Conservation (phyloP, 805 yeast genomes). For the Helenozyma baotianmanensis region DNA sequence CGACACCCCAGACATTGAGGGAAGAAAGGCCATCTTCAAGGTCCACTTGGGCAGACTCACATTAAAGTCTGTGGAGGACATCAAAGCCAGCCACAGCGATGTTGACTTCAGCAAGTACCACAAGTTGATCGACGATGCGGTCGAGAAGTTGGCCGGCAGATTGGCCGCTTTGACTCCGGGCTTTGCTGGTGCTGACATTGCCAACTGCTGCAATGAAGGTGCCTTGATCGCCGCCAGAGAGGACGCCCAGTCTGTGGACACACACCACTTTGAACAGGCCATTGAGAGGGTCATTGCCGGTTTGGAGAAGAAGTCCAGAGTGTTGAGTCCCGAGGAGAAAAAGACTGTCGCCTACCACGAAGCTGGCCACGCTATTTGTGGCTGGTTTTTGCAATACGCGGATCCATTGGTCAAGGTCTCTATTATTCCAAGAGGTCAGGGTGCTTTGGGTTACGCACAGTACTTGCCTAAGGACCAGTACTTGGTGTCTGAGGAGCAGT, state of each 20-base stretch:
- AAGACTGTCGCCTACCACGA: constrained; percentile 94
- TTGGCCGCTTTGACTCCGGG: constrained; percentile 97
- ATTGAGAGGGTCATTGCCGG: constrained; percentile 98
- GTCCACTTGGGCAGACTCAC: constrained; percentile 79
- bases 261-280: constrained; percentile 87
- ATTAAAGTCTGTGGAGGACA: constrained; percentile 37
- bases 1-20: constrained; percentile 92
- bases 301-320: constrained; percentile 80
- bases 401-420: constrained; percentile 95
- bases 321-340: constrained; percentile 82
- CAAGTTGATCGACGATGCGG: constrained; percentile 26
- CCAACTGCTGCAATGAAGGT: constrained; percentile 95
- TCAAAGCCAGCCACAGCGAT: constrained; percentile 32
- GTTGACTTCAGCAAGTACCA: constrained; percentile 38
- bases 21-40: constrained; percentile 85
- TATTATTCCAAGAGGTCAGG: constrained; percentile 94
- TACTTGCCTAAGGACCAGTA: constrained; percentile 92
- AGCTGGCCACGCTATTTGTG: constrained; percentile 98
- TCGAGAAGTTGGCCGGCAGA: constrained; percentile 64
- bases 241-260: constrained; percentile 62
- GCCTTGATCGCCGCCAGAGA: constrained; percentile 94
- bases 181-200: constrained; percentile 97
- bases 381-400: constrained; percentile 89
- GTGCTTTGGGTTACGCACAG: constrained; percentile 96
- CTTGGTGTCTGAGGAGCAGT: constrained; percentile 69